Evolutionary conservation across 2,329 filamentous ascomycete species (phyloP).

Genomic region (Chlorencoelia australis): DNA sequence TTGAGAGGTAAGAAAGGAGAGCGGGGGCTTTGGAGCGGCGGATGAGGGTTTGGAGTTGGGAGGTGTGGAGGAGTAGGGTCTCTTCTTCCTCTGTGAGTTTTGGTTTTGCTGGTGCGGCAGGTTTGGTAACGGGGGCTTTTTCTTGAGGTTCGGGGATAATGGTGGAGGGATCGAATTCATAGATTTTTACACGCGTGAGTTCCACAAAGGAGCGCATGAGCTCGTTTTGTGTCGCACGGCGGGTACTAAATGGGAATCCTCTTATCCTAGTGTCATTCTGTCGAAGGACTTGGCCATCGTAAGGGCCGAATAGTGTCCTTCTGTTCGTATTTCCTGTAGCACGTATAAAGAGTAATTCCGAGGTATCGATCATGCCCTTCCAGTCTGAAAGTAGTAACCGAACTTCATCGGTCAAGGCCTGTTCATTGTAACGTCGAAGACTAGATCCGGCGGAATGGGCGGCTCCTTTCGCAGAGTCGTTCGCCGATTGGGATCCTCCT

Average conservation of each 20-base stretch:
- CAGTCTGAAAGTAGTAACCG: constrained; percentile 72
- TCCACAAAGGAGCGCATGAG: constrained; percentile 93
- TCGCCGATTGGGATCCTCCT: constrained; percentile 88
- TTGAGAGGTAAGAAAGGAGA: constrained; percentile 71
- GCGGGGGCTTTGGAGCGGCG: constrained; percentile 84
- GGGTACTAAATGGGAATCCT: constrained; percentile 87
- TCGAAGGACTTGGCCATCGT: constrained; percentile 76
- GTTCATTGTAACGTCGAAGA: constrained; percentile 87
- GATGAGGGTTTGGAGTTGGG: constrained; percentile 79
- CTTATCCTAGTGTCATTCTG: constrained; percentile 72
- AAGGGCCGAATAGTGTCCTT: constrained; percentile 79
- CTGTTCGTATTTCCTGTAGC: constrained; percentile 82
- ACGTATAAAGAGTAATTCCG: constrained; percentile 78
- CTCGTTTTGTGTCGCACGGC: constrained; percentile 84
- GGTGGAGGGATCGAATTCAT: constrained; percentile 60
- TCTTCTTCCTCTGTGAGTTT: constrained; percentile 78
- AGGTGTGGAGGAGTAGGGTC: constrained; percentile 69
- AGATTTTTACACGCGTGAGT: constrained; percentile 80
- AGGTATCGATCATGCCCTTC: constrained; percentile 74
- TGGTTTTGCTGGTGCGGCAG: constrained; percentile 34
- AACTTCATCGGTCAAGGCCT: constrained; percentile 80
- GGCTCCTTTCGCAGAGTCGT: constrained; percentile 85
- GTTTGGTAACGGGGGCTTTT: constrained; percentile 32
- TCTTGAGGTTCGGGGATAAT: constrained; percentile 38
- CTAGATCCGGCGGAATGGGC: constrained; percentile 90